Evolutionary conservation across 768 basidiomycete species (phyloP).

Genomic region (Auriscalpium microsporum): DNA sequence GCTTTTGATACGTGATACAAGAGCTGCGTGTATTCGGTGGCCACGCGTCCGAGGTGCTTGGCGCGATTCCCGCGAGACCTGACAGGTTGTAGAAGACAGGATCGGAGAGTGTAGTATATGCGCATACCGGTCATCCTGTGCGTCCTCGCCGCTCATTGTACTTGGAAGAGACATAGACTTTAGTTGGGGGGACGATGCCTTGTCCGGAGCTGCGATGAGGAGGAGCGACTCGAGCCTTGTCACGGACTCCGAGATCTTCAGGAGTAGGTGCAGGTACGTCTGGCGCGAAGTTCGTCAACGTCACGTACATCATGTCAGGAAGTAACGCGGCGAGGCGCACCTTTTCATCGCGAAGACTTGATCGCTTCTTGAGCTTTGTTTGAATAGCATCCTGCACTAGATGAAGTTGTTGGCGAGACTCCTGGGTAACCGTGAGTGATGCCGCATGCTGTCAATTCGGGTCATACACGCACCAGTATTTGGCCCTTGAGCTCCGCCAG

Average conservation of each 20-base stretch:
- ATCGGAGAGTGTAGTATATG: constrained; percentile 17
- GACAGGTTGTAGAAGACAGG: not conserved
- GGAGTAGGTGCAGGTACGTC: constrained; percentile 78
- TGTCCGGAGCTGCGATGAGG: constrained; percentile 50
- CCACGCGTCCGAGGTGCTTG: constrained; percentile 77
- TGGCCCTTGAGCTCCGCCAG: constrained; percentile 53
- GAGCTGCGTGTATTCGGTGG: constrained; percentile 86
- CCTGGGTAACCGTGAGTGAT: constrained; percentile 27
- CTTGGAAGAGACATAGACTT: constrained; percentile 21
- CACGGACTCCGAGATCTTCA: constrained; percentile 90
- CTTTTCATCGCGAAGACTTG: constrained; percentile 80
- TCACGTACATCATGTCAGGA: constrained; percentile 1
- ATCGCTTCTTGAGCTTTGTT: constrained; percentile 66
- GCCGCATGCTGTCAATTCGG: not conserved
- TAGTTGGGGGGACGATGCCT: constrained; percentile 27
- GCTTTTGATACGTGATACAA: constrained; percentile 87
- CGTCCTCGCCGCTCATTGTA: constrained; percentile 27
- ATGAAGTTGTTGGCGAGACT: constrained; percentile 55
- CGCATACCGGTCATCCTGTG: constrained; percentile 36
- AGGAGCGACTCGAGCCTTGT: constrained; percentile 82
- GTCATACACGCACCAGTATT: constrained; percentile 48
- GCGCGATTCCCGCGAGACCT: constrained; percentile 59
- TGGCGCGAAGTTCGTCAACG: constrained; percentile 22
- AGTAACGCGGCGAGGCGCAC: constrained; percentile 28
- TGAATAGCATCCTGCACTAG: constrained; percentile 66